These are phyloP conservation scores for Neofusicoccum umdonicola DNA, from an alignment of 2,329 filamentous ascomycete genomes.

Conservation along the genomic window DNA sequence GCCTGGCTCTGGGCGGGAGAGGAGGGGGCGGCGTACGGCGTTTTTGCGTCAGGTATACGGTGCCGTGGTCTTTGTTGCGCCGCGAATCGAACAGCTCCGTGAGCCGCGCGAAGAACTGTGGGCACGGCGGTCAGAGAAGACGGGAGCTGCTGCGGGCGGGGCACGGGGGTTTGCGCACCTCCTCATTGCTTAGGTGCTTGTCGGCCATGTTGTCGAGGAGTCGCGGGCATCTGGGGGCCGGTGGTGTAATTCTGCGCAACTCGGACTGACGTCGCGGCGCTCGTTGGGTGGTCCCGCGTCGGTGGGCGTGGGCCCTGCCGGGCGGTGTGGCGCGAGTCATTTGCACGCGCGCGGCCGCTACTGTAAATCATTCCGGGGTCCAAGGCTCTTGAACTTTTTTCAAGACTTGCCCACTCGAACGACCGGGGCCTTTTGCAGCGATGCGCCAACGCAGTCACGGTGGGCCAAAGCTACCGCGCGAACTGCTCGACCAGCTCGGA, in stretches of 20 bases:
- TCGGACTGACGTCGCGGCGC: slow-evolving; percentile 15
- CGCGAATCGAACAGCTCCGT: slow-evolving; percentile 65
- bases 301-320: background rate
- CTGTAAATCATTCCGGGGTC: slow-evolving; percentile 3
- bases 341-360: background rate
- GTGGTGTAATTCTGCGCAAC: background rate
- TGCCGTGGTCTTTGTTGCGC: slow-evolving; percentile 69
- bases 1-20: slow-evolving; percentile 12
- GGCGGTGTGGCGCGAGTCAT: slow-evolving; percentile 20
- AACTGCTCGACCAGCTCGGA: slow-evolving; percentile 45
- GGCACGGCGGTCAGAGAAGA: background rate
- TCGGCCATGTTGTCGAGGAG: slow-evolving; percentile 22
- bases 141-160: background rate
- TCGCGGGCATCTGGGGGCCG: background rate
- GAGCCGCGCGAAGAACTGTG: slow-evolving; percentile 71
- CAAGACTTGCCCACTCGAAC: slow-evolving; percentile 27
- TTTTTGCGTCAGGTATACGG: slow-evolving; percentile 74
- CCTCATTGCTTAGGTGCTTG: slow-evolving; percentile 59
- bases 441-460: slow-evolving; percentile 38
- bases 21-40: slow-evolving; percentile 51
- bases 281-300: background rate
- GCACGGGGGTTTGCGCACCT: slow-evolving; percentile 43
- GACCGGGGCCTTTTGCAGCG: slow-evolving; percentile 7
- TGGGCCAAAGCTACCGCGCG: slow-evolving; percentile 47
- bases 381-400: background rate